These are phyloP conservation scores for Plasmodium coatneyi DNA, from an alignment of 169 alveolate genomes.

Conservation along the genomic window DNA sequence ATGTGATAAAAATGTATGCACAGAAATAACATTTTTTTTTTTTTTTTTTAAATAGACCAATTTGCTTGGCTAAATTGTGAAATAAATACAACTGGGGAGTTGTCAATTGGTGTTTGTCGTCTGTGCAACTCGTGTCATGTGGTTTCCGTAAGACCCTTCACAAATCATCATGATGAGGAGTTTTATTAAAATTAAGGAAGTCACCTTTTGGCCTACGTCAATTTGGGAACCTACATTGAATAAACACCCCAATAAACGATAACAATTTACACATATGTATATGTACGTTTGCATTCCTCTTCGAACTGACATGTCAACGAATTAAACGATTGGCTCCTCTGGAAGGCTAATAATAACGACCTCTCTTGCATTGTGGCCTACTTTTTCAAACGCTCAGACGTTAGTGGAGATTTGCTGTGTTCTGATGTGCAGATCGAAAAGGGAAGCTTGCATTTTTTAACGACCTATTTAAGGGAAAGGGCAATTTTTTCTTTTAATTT, in stretches of 20 bases:
- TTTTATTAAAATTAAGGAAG: neutral
- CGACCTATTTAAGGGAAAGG: neutral
- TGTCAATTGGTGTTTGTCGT: neutral
- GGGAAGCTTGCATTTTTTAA: neutral
- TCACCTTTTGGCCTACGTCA: neutral
- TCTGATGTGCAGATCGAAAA: neutral
- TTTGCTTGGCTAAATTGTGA: neutral
- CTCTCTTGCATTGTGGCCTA: neutral
- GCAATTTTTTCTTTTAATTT: neutral
- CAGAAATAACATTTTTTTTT: neutral
- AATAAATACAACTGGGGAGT: neutral
- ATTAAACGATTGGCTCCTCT: neutral
- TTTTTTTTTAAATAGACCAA: neutral
- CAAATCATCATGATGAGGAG: neutral
- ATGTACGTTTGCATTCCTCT: neutral
- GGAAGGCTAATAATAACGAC: neutral
- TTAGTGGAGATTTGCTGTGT: neutral
- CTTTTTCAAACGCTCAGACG: neutral
- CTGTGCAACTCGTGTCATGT: neutral
- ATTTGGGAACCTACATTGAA: neutral
- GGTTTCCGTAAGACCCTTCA: neutral
- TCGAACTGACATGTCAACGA: neutral
- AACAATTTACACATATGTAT: neutral
- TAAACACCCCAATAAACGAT: neutral
- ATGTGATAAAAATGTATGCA: neutral